Evolutionary conservation across 2,329 filamentous ascomycete genomes (phyloP), one percentile per base, ranked within the genome.

Genomic region (Clonostachys chloroleuca): DNA sequence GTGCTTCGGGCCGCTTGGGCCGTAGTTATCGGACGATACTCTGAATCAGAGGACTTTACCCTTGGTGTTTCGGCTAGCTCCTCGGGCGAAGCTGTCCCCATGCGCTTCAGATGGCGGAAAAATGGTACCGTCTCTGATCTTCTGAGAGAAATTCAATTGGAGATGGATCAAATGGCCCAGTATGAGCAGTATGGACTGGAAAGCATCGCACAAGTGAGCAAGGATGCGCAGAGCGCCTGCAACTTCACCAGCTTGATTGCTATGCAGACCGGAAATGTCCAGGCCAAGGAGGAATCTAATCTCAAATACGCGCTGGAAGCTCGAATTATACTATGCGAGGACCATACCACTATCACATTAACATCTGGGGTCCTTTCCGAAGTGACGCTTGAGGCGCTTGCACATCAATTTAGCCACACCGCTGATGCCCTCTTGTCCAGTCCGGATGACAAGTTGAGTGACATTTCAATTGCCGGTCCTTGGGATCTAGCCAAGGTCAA

Each of bases 1-100:
- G 36, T 37, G 6, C 33, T 47, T 2, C 33, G 45, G 2, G 40
- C 40, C 7, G 45, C 45, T 13, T 47, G 45, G 45, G 40, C 45
- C 8, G 14, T 47, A 6, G 45, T 47, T 8, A 42, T 56, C 4
- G 43, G 51, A 5, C 46, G 47, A 1, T 51, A 58, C 18, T 53
- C 53, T n/a, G 52, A 50, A 4, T 47, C 51, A 4, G 45, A 51
- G 7, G 54, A 57, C 10, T 44, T 62, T 1, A 40, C 56, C 3
- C 63, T 61, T 44, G 61, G 60, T 2, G 34, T 46, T 3, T 52
- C 52, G 1, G 35, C 59, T 3, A 58, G 47, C 33, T 44, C 52
- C n/a, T 47, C 46, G 3, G 44, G 53, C 4, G 44, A 44, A 5
- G 50, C 47, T 2, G 43, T 52, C 12, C 51, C 52, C 6, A 40